phyloP scores from a whole-genome alignment of 371 early-diverging fungal species.

The Saksenaea vasiformis region DNA sequence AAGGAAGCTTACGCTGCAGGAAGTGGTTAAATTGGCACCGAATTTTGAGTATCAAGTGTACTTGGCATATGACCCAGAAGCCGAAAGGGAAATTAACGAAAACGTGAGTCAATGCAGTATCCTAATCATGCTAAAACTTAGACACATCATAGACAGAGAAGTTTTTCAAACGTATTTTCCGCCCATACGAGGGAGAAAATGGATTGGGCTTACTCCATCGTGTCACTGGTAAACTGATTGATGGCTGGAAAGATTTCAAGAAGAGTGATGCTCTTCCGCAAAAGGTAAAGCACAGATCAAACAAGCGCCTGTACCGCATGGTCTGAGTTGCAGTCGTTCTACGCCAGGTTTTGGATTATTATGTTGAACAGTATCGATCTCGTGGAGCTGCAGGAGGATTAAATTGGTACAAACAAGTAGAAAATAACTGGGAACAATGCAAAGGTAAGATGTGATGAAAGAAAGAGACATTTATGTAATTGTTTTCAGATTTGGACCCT shows the following conservation, averaged over 20 bases:
- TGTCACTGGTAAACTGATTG: slow-evolving; percentile 20
- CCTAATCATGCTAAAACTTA: neutral
- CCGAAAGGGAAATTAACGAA: slow-evolving; percentile 41
- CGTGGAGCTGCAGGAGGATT: slow-evolving; percentile 43
- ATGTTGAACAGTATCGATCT: slow-evolving; percentile 30
- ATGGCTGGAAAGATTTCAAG: slow-evolving; percentile 26
- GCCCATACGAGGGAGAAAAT: slow-evolving; percentile 17
- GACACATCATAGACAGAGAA: slow-evolving; percentile 14
- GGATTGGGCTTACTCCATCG: slow-evolving; percentile 28
- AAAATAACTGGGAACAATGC: slow-evolving; percentile 41
- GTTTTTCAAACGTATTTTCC: slow-evolving; percentile 37
- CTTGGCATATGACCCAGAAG: slow-evolving; percentile 35
- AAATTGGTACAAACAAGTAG: slow-evolving; percentile 47
- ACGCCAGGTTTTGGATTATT: slow-evolving; percentile 32
- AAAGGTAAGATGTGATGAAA: slow-evolving; percentile 22
- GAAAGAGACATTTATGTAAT: neutral
- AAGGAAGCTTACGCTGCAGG: slow-evolving; percentile 44
- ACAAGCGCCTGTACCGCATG: neutral
- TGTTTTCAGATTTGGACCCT: slow-evolving; percentile 24
- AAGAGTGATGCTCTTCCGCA: slow-evolving; percentile 30
- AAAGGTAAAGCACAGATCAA: slow-evolving; percentile 11
- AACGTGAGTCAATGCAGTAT: slow-evolving; percentile 12
- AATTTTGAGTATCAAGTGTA: slow-evolving; percentile 61
- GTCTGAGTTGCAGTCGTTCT: neutral
- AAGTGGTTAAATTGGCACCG: slow-evolving; percentile 52